Evolutionary conservation across 208 protist species (phyloP), one percentile per base, ranked within the genome.

Genomic region (Leishmania amazonensis): DNA sequence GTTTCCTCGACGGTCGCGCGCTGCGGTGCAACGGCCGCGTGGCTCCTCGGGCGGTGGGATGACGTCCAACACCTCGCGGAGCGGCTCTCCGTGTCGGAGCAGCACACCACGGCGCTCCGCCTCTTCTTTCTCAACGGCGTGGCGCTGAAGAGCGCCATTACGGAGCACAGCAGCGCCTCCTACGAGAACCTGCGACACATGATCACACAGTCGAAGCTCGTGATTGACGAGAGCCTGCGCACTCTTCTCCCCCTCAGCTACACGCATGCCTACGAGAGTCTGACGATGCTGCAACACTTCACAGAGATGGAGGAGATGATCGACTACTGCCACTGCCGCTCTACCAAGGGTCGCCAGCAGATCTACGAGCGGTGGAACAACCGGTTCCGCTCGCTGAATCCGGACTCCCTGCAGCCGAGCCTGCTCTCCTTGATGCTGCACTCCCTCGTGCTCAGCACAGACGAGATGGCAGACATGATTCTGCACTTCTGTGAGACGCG

Each of bases 241-340:
- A 97, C 94, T n/a, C 85, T 97, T 60, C 80, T 98, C 24, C 92
- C 94, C 3, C 84, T 97, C 31, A 97, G 93, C 86, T 97, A 98
- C 88, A 81, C 89, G 17, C 94, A 96, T 81, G 96, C 96, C 28
- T 99, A 99, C 90, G 92, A 99, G 45, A 94, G 95, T 57, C 83
- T 99, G 21, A 97, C 99, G 21, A 85, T 96, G 75, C 87, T 99
- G 79, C 99, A 99, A 90, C 98, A 99, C 91, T 96, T 99, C 60
- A 96, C 96, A 0, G 99, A 99, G 87, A 96, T 99, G 83, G 99
- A 99, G 91, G 99, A 99, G 89, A 93, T 99, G 31, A 88, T 99
- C 19, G 94, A 93, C 62, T 96, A 95, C 87, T 81, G 87, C 60
- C 81, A 95, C 78, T 91, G 83, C 73, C 71, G 84, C 45, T 90